Conservation (phyloP, 352 stramenopile genomes). For the Hyphochytrium catenoides region DNA sequence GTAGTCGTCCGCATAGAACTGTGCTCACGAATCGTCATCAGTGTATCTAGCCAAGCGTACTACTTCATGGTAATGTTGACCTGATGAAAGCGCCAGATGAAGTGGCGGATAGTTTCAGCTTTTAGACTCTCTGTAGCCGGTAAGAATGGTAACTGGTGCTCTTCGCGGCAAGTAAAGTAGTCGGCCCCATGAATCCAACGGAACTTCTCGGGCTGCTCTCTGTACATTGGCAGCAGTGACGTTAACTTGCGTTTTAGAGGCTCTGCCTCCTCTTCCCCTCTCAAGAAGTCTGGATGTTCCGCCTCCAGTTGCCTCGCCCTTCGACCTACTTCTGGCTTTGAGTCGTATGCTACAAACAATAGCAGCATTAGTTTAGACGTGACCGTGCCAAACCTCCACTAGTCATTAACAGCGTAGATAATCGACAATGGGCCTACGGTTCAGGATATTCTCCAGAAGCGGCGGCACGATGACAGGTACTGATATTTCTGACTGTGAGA, state of each 20-base stretch:
- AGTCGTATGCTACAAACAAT: too few relatives aligned
- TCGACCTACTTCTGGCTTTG: too few relatives aligned
- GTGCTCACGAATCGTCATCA: not conserved
- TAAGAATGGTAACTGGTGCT: conserved; percentile 22
- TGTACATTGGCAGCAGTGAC: conserved; percentile 23
- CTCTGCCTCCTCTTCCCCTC: conserved; percentile 24
- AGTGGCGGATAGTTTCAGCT: conserved; percentile 14
- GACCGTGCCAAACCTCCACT: too few relatives aligned
- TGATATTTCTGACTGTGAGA: too few relatives aligned
- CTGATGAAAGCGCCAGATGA: conserved; percentile 43
- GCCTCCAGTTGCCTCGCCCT: conserved; percentile 17
- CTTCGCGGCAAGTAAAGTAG: conserved; percentile 40
- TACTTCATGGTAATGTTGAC: conserved; percentile 7
- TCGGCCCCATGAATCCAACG: conserved; percentile 35
- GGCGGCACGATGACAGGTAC: too few relatives aligned
- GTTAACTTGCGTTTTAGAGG: conserved; percentile 23
- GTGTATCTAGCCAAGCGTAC: conserved; percentile 1
- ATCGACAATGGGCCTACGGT: too few relatives aligned
- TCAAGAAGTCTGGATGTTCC: conserved; percentile 20
- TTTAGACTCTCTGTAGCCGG: conserved; percentile 17
- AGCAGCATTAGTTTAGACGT: too few relatives aligned
- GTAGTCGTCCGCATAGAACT: conserved; percentile 42
- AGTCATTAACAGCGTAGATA: too few relatives aligned
- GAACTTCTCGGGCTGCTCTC: conserved; percentile 16
- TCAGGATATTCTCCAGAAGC: too few relatives aligned